Evolutionary conservation across 225 moss, liverwort and hornwort species (phyloP).

Genomic region (Lunularia cruciata): DNA sequence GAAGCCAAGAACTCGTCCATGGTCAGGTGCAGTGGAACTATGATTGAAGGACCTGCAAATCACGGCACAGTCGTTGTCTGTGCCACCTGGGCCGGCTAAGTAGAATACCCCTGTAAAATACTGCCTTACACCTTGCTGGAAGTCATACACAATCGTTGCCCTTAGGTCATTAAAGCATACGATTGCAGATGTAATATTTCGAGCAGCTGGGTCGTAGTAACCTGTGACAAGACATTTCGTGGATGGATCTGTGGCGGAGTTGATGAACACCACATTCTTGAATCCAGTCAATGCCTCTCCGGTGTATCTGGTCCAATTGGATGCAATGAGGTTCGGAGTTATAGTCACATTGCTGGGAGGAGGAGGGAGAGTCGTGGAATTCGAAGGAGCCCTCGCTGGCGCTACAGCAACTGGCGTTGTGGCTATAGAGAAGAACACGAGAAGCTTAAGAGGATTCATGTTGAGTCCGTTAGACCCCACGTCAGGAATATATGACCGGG

Average conservation of each 20-base stretch:
- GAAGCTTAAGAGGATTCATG: constrained; percentile 1
- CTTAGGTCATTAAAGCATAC: constrained; percentile 6
- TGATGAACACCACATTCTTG: constrained; percentile 13
- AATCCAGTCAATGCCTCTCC: constrained; percentile 9
- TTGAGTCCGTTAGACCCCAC: too few species aligned
- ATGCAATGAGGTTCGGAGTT: neutral
- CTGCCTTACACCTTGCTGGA: neutral
- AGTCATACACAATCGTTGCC: constrained; percentile 1
- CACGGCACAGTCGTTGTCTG: constrained; percentile 15
- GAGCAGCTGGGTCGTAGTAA: constrained; percentile 13
- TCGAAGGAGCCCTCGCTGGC: neutral
- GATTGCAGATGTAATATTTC: constrained; percentile 10
- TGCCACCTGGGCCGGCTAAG: constrained; percentile 8
- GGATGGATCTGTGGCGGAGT: neutral
- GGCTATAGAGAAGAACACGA: neutral
- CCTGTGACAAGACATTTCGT: neutral
- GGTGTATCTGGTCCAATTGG: constrained; percentile 5
- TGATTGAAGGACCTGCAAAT: neutral
- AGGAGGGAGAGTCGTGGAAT: neutral
- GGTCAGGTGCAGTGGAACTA: neutral
- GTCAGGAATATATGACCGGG: too few species aligned
- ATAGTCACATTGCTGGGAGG: neutral
- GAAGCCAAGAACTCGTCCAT: neutral
- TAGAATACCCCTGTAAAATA: constrained; percentile 5
- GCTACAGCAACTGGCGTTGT: neutral